Evolutionary conservation across 371 early-diverging fungal genomes (phyloP), one percentile per base, ranked within the genome.

Genomic region (Funneliformis caledonium): DNA sequence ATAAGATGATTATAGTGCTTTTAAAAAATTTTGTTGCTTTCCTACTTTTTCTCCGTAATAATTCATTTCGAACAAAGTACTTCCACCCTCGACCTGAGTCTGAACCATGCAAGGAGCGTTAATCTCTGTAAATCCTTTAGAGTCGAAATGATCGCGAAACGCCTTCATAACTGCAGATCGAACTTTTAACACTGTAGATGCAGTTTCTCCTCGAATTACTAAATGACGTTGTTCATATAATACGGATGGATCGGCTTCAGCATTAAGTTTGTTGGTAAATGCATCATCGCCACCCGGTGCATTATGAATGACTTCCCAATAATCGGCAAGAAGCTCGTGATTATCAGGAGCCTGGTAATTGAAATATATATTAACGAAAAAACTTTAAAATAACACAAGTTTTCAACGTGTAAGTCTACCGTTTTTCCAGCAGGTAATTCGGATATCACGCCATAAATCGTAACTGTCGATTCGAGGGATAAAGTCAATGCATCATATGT

Each of bases 71-170:
- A 99, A 99, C 74, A 99, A 91, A 4, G 99, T 99, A 62, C 95
- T 91, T 12, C 99, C 99, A 82, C 99, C 99, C 89, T 99, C 99
- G 33, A 99, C 99, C 87, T 99, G 99, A 68, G 99, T 99, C 89
- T 99, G 99, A n/a, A 99, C 99, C 95, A 99, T 95, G 84, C 97
- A 94, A 31, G 99, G 99, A 42, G 99, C 99, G 10, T 97, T 99
- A 47, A 99, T 95, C 88, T 99, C 99, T 76, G 89, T 90, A 84
- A 96, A 95, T 11, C 92, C 91, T 52, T 90, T 90, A 68, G 86
- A 82, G 61, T 96, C 94, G 86, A 97, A 99, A 90, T 95, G 96
- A 80, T 95, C 95, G 85, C 99, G 96, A 93, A 99, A 97, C 9
- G 96, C 93, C 76, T 93, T 93, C 88, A 99, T 88, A 14, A 98